Percentiles rank a stretch among this genome's conserved stretches.
Conservation (phyloP, 2,329 filamentous ascomycete genomes). For the Bretziella fagacearum region DNA sequence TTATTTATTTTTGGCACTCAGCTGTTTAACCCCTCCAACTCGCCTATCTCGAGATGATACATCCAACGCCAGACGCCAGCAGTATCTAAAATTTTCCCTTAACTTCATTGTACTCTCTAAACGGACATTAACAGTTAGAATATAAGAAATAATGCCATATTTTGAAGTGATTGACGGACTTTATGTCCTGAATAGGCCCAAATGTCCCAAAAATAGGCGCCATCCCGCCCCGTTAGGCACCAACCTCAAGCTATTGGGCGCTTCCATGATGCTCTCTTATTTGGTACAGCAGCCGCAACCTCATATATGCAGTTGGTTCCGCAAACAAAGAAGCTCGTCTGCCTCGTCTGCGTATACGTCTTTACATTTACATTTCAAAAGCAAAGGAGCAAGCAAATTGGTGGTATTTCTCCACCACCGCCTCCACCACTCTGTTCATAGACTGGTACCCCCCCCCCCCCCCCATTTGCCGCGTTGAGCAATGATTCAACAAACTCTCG, state of each 20-base stretch:
- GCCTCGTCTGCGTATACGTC: background rate
- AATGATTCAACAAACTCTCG: background rate
- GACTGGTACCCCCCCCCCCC: no score
- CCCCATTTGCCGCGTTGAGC: background rate
- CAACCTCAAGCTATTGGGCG: constrained; percentile 5
- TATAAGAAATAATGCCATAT: no score
- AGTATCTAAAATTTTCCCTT: no score
- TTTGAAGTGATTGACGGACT: no score
- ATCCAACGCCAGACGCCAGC: no score
- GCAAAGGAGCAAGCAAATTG: background rate
- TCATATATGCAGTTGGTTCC: background rate
- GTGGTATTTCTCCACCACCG: background rate
- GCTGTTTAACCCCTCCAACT: no score
- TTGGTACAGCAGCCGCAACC: constrained; percentile 7
- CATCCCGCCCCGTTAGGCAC: constrained; percentile 5
- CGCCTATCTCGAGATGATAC: no score
- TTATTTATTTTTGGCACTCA: no score
- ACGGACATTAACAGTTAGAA: no score
- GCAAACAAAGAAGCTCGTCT: background rate
- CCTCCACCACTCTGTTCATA: background rate
- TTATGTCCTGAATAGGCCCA: no score
- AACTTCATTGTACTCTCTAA: no score
- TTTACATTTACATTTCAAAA: background rate
- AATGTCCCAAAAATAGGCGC: constrained; percentile 5
- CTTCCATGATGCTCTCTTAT: constrained; percentile 1